Conservation (phyloP, 371 early-diverging fungal species). For the Dinochytrium kinnereticum region DNA sequence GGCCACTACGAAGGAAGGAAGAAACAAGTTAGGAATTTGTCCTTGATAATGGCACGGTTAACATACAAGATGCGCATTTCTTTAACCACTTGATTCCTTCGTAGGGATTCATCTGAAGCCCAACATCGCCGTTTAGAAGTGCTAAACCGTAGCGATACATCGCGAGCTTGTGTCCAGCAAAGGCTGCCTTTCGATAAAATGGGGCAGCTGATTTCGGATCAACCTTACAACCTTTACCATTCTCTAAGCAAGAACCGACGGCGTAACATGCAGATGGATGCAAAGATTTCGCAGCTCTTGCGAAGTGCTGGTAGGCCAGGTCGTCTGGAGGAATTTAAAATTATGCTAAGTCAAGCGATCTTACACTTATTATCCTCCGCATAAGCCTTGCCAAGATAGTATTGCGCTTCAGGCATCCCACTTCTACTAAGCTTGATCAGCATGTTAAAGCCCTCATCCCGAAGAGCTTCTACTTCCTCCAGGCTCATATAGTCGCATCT, state of each 20-base stretch:
- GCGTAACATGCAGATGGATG: constrained; percentile 32
- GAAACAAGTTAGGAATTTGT: not conserved
- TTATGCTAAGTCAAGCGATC: not conserved
- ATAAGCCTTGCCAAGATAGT: constrained; percentile 29
- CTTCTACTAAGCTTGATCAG: constrained; percentile 24
- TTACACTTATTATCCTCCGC: constrained; percentile 27
- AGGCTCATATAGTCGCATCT: not conserved
- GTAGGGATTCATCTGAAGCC: constrained; percentile 61
- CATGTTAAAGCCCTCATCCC: constrained; percentile 30
- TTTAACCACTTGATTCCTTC: constrained; percentile 83
- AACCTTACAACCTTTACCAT: constrained; percentile 32
- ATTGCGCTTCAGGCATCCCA: constrained; percentile 36
- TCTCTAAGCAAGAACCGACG: constrained; percentile 29
- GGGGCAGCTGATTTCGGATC: constrained; percentile 23
- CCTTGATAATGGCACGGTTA: not conserved
- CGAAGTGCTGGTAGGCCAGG: constrained; percentile 31
- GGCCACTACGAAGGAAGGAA: constrained; percentile 60
- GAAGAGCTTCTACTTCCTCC: constrained; percentile 18
- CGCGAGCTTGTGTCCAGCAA: constrained; percentile 32
- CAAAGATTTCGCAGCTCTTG: constrained; percentile 34
- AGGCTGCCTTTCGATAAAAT: constrained; percentile 41
- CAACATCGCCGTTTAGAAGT: constrained; percentile 73
- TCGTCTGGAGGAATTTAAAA: constrained; percentile 38
- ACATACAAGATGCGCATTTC: constrained; percentile 59
- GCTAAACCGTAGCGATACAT: constrained; percentile 54